These are phyloP conservation scores for Sugiyamaella xylanicola DNA, from an alignment of 1,139 yeast genomes.

Conservation along the genomic window DNA sequence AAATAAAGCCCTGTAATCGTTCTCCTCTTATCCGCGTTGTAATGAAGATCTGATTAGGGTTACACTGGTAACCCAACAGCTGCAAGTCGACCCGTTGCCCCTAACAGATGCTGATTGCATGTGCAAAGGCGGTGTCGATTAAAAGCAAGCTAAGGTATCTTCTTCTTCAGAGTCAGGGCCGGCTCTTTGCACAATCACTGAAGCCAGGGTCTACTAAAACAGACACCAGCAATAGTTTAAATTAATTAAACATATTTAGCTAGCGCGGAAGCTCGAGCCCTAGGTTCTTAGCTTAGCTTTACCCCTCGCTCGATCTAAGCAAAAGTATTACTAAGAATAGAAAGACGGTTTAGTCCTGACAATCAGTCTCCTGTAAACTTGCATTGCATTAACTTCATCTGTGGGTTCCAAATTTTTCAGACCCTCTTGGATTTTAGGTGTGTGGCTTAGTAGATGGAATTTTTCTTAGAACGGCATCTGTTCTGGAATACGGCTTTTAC, in stretches of 20 bases:
- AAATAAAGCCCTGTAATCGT: no score
- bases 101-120: not conserved
- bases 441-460: not conserved
- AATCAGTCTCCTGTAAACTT: not conserved
- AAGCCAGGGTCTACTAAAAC: no score
- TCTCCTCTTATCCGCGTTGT: no score
- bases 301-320: no score
- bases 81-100: slow-evolving; percentile 1
- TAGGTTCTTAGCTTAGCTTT: no score
- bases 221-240: not conserved
- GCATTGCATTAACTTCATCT: not conserved
- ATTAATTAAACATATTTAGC: not conserved
- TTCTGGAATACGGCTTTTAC: slow-evolving; percentile 1
- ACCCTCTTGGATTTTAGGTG: not conserved
- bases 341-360: not conserved
- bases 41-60: no score
- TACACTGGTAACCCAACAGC: no score
- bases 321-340: not conserved
- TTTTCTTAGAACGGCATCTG: not conserved
- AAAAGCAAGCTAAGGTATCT: not conserved
- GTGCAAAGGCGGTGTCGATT: not conserved
- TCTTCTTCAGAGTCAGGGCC: no score
- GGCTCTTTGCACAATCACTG: no score
- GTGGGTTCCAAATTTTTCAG: not conserved
- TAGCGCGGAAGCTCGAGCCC: not conserved